Percentiles rank a stretch among this genome's conserved stretches.
Evolutionary conservation across 169 alveolate species (phyloP).

Genomic region (Plasmodium gallinaceum): DNA sequence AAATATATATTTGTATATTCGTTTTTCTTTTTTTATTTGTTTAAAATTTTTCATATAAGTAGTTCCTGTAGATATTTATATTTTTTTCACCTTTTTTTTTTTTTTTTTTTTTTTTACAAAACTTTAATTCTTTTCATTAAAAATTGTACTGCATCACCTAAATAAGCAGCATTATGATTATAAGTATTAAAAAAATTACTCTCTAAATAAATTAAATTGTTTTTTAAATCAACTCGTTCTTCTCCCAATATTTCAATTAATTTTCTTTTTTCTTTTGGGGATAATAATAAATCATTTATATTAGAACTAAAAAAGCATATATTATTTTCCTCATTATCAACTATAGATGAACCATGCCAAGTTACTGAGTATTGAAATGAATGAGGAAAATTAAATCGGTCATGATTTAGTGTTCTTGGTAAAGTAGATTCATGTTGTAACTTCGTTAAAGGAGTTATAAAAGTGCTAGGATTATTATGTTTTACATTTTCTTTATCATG

Average conservation of each 20-base stretch:
- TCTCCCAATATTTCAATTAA: constrained; percentile 66
- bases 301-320: constrained; percentile 80
- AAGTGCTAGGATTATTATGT: constrained; percentile 78
- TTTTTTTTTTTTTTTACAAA: constrained; percentile 67
- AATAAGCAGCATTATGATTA: constrained; percentile 79
- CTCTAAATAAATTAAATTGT: constrained; percentile 49
- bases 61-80: background rate
- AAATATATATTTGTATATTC: background rate
- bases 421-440: constrained; percentile 86
- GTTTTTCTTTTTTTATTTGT: background rate
- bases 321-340: constrained; percentile 73
- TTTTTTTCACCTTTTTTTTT: constrained; percentile 37
- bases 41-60: background rate
- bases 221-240: constrained; percentile 66
- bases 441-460: constrained; percentile 87
- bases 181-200: constrained; percentile 76
- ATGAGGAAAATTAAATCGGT: constrained; percentile 86
- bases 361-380: constrained; percentile 82
- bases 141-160: constrained; percentile 64
- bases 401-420: constrained; percentile 83
- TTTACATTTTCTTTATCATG: constrained; percentile 52
- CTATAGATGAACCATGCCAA: constrained; percentile 85
- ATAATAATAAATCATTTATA: constrained; percentile 81
- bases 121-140: constrained; percentile 72
- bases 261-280: constrained; percentile 55